Evolutionary conservation across 2,329 filamentous ascomycete species (phyloP), one percentile per base, ranked within the genome.

Genomic region (Aaosphaeria pasadenensis): DNA sequence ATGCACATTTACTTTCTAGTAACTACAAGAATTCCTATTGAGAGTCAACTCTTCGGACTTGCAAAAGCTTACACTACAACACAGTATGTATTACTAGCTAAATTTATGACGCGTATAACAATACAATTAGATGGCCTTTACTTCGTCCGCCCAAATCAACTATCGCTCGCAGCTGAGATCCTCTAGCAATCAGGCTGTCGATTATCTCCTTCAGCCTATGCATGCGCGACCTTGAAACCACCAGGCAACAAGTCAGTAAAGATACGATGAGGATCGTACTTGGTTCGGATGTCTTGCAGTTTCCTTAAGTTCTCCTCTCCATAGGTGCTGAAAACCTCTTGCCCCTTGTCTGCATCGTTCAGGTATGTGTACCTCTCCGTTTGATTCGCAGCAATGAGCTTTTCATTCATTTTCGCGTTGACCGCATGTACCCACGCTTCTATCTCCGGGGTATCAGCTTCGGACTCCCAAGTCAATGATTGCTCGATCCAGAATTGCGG

Each of bases 331-430:
- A 77, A 59, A 3, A 72, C 64, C 46, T 71, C 62, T 53, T 77
- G 74, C 40, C 60, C 69, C 54, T 63, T 63, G 45, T 50, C 44
- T 17, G 56, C 57, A 45, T 60, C 52, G 40, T 58, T 60, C 29
- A 57, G 32, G 43, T 56, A 59, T 0, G 54, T 35, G 44, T 55
- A 59, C 7, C 30, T 41, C 4, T 9, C 55, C 28, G 58, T 54
- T 6, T 67, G 66, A 47, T 77, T 73, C 67, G 74, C 72, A 52
- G 63, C 66, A 54, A 69, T 63, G 7, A 79, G 63, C 51, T 73
- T 45, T 30, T 69, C 65, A 58, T 78, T 74, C 56, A 80, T 78
- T 59, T 79, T 77, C 50, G 71, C 66, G 54, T 77, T 73, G 31
- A 76, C 73, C 61, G 71, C 75, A 9, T 63, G 67, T 47, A 78